Evolutionary conservation across 306 rosid genomes (phyloP), one percentile per base, ranked within the genome.

Genomic region (peach (Prunus persica)): DNA sequence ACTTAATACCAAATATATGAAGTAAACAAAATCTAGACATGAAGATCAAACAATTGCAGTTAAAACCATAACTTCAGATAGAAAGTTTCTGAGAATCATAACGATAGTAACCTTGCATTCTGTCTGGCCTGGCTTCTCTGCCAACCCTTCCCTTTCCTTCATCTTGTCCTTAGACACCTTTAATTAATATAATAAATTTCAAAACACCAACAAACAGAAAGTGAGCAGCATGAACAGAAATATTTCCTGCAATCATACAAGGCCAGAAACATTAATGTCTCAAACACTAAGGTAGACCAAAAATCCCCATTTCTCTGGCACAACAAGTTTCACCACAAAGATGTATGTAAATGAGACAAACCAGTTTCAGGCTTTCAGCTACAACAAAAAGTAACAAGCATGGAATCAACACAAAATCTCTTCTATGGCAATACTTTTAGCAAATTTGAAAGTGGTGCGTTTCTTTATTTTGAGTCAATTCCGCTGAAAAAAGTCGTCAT

Each of bases 81-180:
- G 43, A 38, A 77, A 77, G 47, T 69, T 27, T 38, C 51, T 76
- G 75, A 82, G 63, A 62, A 76, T 76, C 67, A 76, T 51, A 72
- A 76, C 20, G 73, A 77, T 46, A 72, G 71, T 67, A 75, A 96
- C 99, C 97, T 95, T 95, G 98, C 93, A 92, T 79, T 92, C 97
- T 28, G 86, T 75, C 80, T 69, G 87, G 73, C 88, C 43, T 34
- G 43, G 8, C 43, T 34, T 34, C 43, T 34, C 43, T 38, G 43
- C 43, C 43, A 38, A 38, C 43, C 43, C 43, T 38, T 38, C 43
- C 9, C 43, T 38, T 38, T 38, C 43, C 43, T 38, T 38, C 43
- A 38, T 38, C 43, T 38, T 38, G 43, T 38, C 43, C 82, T 75
- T 83, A 56, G 62, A 79, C 80, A 49, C 89, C 96, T 88, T 82